Percentiles rank a stretch among this genome's conserved stretches.
These are phyloP conservation scores for Dichomitus squalens DNA, from an alignment of 1,284 basidiomycete species.

Conservation along the genomic window DNA sequence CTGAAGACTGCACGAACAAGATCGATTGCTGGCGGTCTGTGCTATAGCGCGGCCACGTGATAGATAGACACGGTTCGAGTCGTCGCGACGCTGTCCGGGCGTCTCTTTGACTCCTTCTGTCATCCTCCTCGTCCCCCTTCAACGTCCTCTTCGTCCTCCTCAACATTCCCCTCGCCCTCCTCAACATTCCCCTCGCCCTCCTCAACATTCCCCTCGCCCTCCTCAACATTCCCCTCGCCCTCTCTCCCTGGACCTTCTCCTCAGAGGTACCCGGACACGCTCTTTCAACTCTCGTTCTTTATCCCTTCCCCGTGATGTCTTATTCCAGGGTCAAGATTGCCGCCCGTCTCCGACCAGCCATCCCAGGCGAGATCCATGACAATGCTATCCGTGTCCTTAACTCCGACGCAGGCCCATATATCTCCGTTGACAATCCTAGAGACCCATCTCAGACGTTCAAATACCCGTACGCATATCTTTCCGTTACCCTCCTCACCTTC, in stretches of 20 bases:
- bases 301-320: slow-evolving; percentile 10
- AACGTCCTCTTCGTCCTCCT: neutral
- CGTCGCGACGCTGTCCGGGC: too few relatives aligned
- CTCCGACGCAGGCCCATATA: slow-evolving; percentile 42
- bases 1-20: too few relatives aligned
- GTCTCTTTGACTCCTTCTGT: neutral
- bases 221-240: neutral
- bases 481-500: neutral
- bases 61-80: neutral
- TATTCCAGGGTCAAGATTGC: slow-evolving; percentile 50
- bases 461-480: slow-evolving; percentile 55
- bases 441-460: slow-evolving; percentile 67
- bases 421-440: slow-evolving; percentile 67
- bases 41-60: neutral
- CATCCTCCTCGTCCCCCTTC: too few relatives aligned
- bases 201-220: neutral
- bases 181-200: neutral
- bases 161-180: neutral
- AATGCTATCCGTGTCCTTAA: slow-evolving; percentile 57
- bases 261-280: neutral
- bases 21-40: too few relatives aligned
- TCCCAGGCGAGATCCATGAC: slow-evolving; percentile 63
- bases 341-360: slow-evolving; percentile 64
- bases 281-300: neutral
- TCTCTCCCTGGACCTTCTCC: neutral